Percentiles rank a stretch among this genome's conserved stretches.
Evolutionary conservation across 73 alveolate genomes (phyloP).

Genomic region (Paramecium biaurelia): DNA sequence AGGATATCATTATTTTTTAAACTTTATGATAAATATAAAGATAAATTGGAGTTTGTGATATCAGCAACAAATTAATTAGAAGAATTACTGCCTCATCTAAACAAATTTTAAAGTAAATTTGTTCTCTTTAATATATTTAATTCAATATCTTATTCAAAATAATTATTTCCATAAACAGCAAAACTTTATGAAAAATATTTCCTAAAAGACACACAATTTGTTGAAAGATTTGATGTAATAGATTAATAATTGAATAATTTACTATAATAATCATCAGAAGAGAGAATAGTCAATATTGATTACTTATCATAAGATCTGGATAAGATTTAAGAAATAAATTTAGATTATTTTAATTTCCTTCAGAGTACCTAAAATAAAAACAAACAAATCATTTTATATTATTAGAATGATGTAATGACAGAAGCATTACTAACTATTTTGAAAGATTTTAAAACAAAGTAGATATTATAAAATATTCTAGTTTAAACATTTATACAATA

Average conservation of each 20-base stretch:
- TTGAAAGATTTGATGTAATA: neutral
- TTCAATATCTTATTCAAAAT: neutral
- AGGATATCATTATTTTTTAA: constrained; percentile 7
- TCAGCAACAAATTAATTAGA: constrained; percentile 12
- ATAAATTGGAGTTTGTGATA: neutral
- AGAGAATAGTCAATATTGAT: neutral
- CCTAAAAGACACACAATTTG: neutral
- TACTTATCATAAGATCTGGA: neutral
- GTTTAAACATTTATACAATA: neutral
- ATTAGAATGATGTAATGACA: neutral
- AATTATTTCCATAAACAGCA: neutral
- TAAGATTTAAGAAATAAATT: constrained; percentile 16
- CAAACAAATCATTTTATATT: neutral
- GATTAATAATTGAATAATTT: neutral
- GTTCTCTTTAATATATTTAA: constrained; percentile 14
- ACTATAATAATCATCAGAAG: neutral
- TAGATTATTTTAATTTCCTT: constrained; percentile 22
- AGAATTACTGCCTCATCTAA: constrained; percentile 36
- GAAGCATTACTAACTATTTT: neutral
- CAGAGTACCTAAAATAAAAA: neutral
- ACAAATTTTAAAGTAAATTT: neutral
- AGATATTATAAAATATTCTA: neutral
- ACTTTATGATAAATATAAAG: neutral
- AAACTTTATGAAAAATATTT: constrained; percentile 36
- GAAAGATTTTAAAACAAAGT: neutral